Evolutionary conservation across 768 basidiomycete genomes (phyloP), one percentile per base, ranked within the genome.

Genomic region (Paxillus involutus): DNA sequence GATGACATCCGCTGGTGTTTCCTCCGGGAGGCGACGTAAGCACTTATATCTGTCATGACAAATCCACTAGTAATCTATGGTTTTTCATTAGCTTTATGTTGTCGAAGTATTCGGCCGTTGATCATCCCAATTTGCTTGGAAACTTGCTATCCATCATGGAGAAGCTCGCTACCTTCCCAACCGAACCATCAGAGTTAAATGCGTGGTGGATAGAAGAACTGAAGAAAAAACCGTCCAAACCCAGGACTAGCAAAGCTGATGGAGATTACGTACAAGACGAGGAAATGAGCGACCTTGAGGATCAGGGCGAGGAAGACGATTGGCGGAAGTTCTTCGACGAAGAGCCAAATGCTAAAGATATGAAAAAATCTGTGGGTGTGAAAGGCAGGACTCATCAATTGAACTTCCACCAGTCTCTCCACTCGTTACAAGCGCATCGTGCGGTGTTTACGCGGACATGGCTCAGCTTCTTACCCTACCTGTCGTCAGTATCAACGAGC

Each of bases 1-100:
- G 89, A 92, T 62, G 93, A 96, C 62, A 74, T 95, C 32, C 82
- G 93, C 54, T 95, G 89, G 89, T 91, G 89, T 74, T 94, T 93
- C 74, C 78, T 96, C 33, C 80, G 88, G 41, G 89, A 94, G 63
- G 77, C 88, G 51, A 81, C 77, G 91, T 89, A 69, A 54, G 81
- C 33, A 17, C 21, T 49, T n/a, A 19, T 44, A 16, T 17, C 52
- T 37, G 40, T 42, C 40, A 46, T 43, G 30, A 10, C 5, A 32
- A 29, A 4, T 21, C 17, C 24, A 11, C 51, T 36, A 58, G 35
- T 55, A 45, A 42, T 21, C 55, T 9, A 52, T 24, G 11, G 17
- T 40, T 21, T 4, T 52, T 52, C 9, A 10, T 29, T 47, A 71
- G 57, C 39, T 62, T 50, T 51, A 59, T 60, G 52, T 69, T 68